A percentile compares a stretch with the other conserved stretches of the same genome.
These are phyloP conservation scores for Leccinum longicurvipes DNA, from an alignment of 768 basidiomycete species.

Conservation along the genomic window DNA sequence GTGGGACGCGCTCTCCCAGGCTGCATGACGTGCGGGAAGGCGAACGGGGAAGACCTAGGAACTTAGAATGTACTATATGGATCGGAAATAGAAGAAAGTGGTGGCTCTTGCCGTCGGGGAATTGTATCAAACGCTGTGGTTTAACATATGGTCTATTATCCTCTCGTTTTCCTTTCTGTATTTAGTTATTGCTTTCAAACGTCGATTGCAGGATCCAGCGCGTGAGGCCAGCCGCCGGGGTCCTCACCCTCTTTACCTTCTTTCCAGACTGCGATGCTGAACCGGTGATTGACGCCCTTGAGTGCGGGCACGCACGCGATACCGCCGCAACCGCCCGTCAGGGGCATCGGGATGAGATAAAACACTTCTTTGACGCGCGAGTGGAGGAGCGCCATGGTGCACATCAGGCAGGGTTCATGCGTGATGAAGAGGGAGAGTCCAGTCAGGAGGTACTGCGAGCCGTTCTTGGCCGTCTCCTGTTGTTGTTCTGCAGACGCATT, in stretches of 20 bases:
- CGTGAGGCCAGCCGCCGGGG: not conserved
- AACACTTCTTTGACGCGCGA: constrained; percentile 89
- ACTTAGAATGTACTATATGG: not conserved
- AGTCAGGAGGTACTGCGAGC: constrained; percentile 85
- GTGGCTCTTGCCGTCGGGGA: no score
- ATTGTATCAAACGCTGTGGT: not conserved
- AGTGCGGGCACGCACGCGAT: constrained; percentile 71
- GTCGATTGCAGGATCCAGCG: constrained; percentile 20
- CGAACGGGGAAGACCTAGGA: not conserved
- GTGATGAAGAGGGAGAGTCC: constrained; percentile 81
- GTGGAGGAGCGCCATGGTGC: constrained; percentile 93
- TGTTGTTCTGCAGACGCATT: not conserved
- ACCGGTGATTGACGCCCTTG: constrained; percentile 88
- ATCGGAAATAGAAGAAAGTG: no score
- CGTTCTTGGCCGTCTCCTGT: constrained; percentile 42
- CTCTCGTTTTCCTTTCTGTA: not conserved
- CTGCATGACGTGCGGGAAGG: no score
- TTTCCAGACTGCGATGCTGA: constrained; percentile 69
- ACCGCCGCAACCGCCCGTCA: constrained; percentile 87
- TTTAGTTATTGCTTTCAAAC: not conserved
- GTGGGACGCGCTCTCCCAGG: constrained; percentile 4
- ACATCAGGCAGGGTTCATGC: constrained; percentile 98
- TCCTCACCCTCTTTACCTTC: not conserved
- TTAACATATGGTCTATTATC: not conserved
- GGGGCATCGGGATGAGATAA: constrained; percentile 65